Evolutionary conservation across 1,139 yeast species (phyloP).

Genomic region (Yamadazyma diospyri): DNA sequence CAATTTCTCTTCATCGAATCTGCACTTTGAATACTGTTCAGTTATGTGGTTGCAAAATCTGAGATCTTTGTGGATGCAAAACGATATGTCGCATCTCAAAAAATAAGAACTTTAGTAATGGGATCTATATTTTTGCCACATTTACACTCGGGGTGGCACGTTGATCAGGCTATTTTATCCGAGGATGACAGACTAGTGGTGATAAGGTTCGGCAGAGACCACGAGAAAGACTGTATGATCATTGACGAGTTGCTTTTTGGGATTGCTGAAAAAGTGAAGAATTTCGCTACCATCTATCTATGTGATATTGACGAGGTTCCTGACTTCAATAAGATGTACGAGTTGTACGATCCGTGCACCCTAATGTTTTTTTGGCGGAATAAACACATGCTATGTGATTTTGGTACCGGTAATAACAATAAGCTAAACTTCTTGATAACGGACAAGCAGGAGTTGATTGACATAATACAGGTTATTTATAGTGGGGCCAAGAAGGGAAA

Average conservation of each 20-base stretch:
- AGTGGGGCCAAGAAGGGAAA: constrained; percentile 92
- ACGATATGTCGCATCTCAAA: constrained; percentile 6
- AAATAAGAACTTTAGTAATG: constrained; percentile 50
- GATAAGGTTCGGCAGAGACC: constrained; percentile 81
- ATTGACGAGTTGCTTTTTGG: constrained; percentile 85
- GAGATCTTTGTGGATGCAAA: constrained; percentile 13
- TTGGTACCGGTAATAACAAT: constrained; percentile 97
- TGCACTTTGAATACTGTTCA: no score
- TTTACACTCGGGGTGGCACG: constrained; percentile 87
- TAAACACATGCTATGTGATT: constrained; percentile 97
- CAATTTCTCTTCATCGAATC: constrained; percentile 5
- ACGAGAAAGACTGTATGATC: constrained; percentile 75
- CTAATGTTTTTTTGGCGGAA: constrained; percentile 91
- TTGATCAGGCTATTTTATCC: constrained; percentile 84
- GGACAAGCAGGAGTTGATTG: constrained; percentile 87
- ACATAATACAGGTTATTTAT: constrained; percentile 83
- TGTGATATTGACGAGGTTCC: constrained; percentile 89
- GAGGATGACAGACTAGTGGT: constrained; percentile 89
- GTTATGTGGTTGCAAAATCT: background rate
- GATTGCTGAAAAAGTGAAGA: constrained; percentile 78
- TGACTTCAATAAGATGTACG: constrained; percentile 91
- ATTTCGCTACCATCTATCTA: constrained; percentile 83
- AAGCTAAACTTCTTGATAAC: constrained; percentile 77
- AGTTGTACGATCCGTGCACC: constrained; percentile 84
- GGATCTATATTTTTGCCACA: constrained; percentile 89